Evolutionary conservation across 768 basidiomycete species (phyloP), one percentile per base, ranked within the genome.

Genomic region (Hortiboletus flavorubellus): DNA sequence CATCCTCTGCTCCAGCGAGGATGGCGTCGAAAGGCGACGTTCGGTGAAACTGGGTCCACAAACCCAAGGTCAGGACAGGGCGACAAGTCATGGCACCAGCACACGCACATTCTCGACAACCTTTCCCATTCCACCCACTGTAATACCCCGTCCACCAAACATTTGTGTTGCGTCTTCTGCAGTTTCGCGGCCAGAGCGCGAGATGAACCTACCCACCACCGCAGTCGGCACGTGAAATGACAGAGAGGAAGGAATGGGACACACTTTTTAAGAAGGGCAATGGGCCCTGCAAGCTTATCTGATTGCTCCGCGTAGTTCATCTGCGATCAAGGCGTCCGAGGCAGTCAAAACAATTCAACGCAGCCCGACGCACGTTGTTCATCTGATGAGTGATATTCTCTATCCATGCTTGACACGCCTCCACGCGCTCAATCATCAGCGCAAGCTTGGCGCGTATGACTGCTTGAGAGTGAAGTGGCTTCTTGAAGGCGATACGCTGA

Each of bases 371-470:
- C 51, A 91, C 89, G 64, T 92, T 85, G 67, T 88, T 91, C 93
- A 96, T 95, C 69, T 97, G 93, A 67, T 87, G 84, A 3, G 93
- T 97, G 51, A 97, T 76, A 21, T 78, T 81, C 76, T 98, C 95
- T 11, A 94, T 80, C 93, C 93, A 97, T 46, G 85, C 85, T 66
- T 96, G 94, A 56, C 78, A 84, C 18, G 79, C 81, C 73, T 98
- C 94, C 40, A 94, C 81, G 39, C 92, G 86, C 53, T 90, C 85
- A 46, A 98, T 94, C 92, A 98, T 97, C 46, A 73, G 71, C 21
- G 90, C 91, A 42, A 98, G 80, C 73, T 94, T 96, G 31, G 87
- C 75, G 16, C 95, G 83, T 60, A 98, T 89, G 63, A 97, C 94
- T 8, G 95, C 80, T 66, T 95, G 91, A 29, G 84, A 75, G 51